Conservation (phyloP, 2,329 filamentous ascomycete species). For the Cladosporium sp. region DNA sequence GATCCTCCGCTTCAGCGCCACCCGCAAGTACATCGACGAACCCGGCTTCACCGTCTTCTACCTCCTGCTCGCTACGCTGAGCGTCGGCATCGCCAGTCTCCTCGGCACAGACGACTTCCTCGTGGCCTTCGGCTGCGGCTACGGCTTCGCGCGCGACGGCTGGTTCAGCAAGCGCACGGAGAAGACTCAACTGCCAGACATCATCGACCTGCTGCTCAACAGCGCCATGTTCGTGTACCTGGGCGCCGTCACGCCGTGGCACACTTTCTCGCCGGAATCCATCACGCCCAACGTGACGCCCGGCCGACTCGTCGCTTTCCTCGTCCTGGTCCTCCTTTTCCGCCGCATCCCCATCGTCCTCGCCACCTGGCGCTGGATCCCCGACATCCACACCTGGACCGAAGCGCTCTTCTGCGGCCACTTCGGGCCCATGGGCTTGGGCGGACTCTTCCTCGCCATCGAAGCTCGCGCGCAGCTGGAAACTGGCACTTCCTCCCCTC, state of each 20-base stretch:
- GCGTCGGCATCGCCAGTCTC: conserved; percentile 48
- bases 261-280: conserved; percentile 35
- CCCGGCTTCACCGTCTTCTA: conserved; percentile 54
- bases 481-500: conserved; percentile 43
- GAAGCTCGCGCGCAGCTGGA: conserved; percentile 52
- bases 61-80: conserved; percentile 50
- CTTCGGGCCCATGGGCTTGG: conserved; percentile 56
- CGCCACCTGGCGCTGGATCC: conserved; percentile 44
- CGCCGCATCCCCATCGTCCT: conserved; percentile 51
- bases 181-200: conserved; percentile 43
- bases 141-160: conserved; percentile 52
- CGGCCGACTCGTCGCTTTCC: conserved; percentile 41
- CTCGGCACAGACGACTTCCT: conserved; percentile 55
- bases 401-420: conserved; percentile 55
- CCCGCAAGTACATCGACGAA: conserved; percentile 43
- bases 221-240: conserved; percentile 55
- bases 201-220: conserved; percentile 55
- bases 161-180: conserved; percentile 48
- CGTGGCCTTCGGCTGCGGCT: conserved; percentile 52
- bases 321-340: conserved; percentile 49
- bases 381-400: conserved; percentile 45
- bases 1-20: conserved; percentile 45
- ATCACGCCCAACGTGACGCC: conserved; percentile 40
- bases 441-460: conserved; percentile 54
- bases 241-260: conserved; percentile 52